Conservation (phyloP, 2,329 filamentous ascomycete genomes). For the Allantophomopsis lycopodina region DNA sequence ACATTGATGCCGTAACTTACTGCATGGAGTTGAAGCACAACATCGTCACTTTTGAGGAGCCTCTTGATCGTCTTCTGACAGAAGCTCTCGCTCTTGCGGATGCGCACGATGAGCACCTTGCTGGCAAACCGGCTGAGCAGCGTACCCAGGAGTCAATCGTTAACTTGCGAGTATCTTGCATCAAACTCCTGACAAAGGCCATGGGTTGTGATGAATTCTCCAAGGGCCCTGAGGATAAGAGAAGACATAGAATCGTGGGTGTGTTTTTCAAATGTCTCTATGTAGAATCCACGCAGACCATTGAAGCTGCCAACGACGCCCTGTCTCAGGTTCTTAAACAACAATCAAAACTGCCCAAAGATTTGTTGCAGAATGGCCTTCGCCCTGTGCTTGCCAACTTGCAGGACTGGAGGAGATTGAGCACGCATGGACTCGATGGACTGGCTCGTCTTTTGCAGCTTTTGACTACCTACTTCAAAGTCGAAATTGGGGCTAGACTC, state of each 20-base stretch:
- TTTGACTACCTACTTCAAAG: slow-evolving; percentile 96
- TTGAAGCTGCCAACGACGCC: slow-evolving; percentile 85
- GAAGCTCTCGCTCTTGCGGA: slow-evolving; percentile 90
- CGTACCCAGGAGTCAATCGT: slow-evolving; percentile 93
- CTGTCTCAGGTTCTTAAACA: slow-evolving; percentile 77
- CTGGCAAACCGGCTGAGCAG: slow-evolving; percentile 86
- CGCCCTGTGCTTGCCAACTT: slow-evolving; percentile 93
- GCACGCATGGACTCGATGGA: slow-evolving; percentile 79
- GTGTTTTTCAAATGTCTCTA: slow-evolving; percentile 98
- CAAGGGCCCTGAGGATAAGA: slow-evolving; percentile 55
- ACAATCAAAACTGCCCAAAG: slow-evolving; percentile 86
- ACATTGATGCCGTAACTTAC: slow-evolving; percentile 95
- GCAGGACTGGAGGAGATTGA: slow-evolving; percentile 83
- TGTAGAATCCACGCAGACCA: slow-evolving; percentile 81
- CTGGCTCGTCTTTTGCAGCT: slow-evolving; percentile 79
- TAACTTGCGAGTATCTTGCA: slow-evolving; percentile 81
- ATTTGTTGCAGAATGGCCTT: slow-evolving; percentile 84
- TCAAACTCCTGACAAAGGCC: slow-evolving; percentile 82
- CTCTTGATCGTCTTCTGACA: slow-evolving; percentile 78
- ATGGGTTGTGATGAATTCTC: slow-evolving; percentile 89
- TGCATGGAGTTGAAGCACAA: slow-evolving; percentile 81
- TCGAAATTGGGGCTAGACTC: slow-evolving; percentile 88
- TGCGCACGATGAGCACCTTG: slow-evolving; percentile 83
- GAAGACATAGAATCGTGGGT: slow-evolving; percentile 63
- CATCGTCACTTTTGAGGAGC: slow-evolving; percentile 84